Conservation (phyloP, 208 protist genomes). For the Borovskyia barvae region DNA sequence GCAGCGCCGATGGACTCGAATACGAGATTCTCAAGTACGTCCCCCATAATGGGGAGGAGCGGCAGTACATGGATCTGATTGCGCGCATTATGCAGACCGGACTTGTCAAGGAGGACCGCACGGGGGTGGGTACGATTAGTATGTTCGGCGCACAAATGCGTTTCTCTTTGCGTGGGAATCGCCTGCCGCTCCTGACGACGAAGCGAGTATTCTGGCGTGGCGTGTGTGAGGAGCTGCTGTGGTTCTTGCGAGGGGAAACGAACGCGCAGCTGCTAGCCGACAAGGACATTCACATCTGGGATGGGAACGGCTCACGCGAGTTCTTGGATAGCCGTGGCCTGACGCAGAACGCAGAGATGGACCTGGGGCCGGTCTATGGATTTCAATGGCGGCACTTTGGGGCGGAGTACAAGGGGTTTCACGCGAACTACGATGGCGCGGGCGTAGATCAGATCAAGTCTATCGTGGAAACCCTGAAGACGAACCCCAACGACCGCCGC, state of each 20-base stretch:
- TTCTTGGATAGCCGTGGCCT: constrained; percentile 96
- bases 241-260: constrained; percentile 97
- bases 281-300: constrained; percentile 97
- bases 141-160: constrained; percentile 97
- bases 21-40: constrained; percentile 81
- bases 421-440: constrained; percentile 91
- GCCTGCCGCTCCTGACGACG: constrained; percentile 97
- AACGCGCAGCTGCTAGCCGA: constrained; percentile 91
- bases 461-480: constrained; percentile 91
- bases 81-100: constrained; percentile 73
- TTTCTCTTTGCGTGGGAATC: constrained; percentile 92
- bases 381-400: constrained; percentile 99
- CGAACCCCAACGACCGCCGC: constrained; percentile 94
- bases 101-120: constrained; percentile 92
- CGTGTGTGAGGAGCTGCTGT: constrained; percentile 97
- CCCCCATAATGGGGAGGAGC: constrained; percentile 86
- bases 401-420: constrained; percentile 85
- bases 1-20: constrained; percentile 18
- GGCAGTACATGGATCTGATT: constrained; percentile 93
- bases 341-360: constrained; percentile 91
- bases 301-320: constrained; percentile 96
- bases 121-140: constrained; percentile 94
- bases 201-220: constrained; percentile 98
- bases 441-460: constrained; percentile 96
- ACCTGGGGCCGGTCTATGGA: constrained; percentile 98